Evolutionary conservation across 1,284 basidiomycete species (phyloP).

Genomic region (Apiotrichum laibachii): DNA sequence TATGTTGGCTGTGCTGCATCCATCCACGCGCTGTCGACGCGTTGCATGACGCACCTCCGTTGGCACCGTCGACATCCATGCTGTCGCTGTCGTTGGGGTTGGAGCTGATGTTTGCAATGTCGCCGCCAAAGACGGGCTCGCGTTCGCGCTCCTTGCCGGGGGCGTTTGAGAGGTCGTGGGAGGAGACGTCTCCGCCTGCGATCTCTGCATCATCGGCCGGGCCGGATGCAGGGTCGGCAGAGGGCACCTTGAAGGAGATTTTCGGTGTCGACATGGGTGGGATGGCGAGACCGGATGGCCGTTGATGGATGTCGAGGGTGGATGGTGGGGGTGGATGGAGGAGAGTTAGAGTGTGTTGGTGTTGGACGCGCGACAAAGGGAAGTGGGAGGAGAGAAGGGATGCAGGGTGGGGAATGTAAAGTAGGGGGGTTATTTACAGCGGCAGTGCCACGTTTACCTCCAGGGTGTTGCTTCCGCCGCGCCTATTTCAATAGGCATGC

Average conservation of each 20-base stretch:
- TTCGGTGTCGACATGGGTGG: slow-evolving; percentile 45
- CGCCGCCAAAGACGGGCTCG: slow-evolving; percentile 49
- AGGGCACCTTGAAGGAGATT: slow-evolving; percentile 41
- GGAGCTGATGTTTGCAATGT: slow-evolving; percentile 47
- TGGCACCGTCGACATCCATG: slow-evolving; percentile 29
- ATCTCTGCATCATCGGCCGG: slow-evolving; percentile 13
- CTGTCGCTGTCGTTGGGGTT: slow-evolving; percentile 24
- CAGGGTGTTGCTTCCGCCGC: too few species aligned
- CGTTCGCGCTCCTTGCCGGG: slow-evolving; percentile 52
- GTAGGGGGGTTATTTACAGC: too few species aligned
- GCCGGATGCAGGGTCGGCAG: background rate
- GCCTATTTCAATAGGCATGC: too few species aligned
- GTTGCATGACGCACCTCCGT: slow-evolving; percentile 24
- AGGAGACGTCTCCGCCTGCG: slow-evolving; percentile 39
- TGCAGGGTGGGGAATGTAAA: too few species aligned
- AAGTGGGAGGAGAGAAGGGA: background rate
- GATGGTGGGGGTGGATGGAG: background rate
- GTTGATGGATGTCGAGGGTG: slow-evolving; percentile 7
- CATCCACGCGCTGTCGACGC: slow-evolving; percentile 3
- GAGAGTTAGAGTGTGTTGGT: background rate
- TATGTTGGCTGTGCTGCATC: too few species aligned
- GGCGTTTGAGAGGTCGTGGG: slow-evolving; percentile 44
- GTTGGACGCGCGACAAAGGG: background rate
- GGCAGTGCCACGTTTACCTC: too few species aligned
- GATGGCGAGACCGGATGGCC: background rate